These are phyloP conservation scores for Moesziomyces parantarcticus DNA, from an alignment of 1,284 basidiomycete genomes.

Conservation along the genomic window DNA sequence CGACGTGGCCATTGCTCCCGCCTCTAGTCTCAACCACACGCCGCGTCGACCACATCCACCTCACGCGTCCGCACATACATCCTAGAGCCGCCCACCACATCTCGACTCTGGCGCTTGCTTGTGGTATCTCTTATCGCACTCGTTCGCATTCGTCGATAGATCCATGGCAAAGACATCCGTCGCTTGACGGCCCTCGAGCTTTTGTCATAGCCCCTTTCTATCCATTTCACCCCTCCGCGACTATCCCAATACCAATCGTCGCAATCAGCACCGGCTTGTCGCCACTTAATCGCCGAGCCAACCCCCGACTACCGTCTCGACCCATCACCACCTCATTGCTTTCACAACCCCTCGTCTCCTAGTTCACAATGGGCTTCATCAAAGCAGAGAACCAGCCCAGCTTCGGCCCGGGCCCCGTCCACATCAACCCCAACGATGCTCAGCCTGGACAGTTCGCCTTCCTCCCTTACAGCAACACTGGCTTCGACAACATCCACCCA, in stretches of 20 bases:
- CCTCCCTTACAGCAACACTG: constrained; percentile 36
- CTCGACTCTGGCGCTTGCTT: neutral
- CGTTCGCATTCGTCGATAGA: neutral
- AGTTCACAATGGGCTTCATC: constrained; percentile 43
- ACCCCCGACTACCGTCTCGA: neutral
- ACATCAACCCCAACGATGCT: constrained; percentile 32
- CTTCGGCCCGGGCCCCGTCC: constrained; percentile 25
- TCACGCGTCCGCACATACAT: too few relatives aligned
- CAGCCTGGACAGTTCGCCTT: constrained; percentile 47
- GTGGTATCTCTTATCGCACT: neutral
- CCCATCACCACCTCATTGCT: neutral
- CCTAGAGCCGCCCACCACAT: neutral
- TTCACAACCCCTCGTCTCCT: neutral
- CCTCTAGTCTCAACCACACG: too few relatives aligned
- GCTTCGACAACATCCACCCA: constrained; percentile 46
- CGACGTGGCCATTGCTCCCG: neutral
- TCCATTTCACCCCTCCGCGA: neutral
- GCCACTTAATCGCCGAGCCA: too few relatives aligned
- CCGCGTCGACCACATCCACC: too few relatives aligned
- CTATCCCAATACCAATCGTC: too few relatives aligned
- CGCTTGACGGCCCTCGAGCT: neutral
- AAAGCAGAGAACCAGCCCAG: constrained; percentile 41
- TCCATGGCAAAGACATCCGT: neutral
- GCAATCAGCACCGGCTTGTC: too few relatives aligned
- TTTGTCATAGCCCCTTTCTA: neutral